These are phyloP conservation scores for Ormosia emarginata DNA, from an alignment of 306 rosid species.

Conservation along the genomic window DNA sequence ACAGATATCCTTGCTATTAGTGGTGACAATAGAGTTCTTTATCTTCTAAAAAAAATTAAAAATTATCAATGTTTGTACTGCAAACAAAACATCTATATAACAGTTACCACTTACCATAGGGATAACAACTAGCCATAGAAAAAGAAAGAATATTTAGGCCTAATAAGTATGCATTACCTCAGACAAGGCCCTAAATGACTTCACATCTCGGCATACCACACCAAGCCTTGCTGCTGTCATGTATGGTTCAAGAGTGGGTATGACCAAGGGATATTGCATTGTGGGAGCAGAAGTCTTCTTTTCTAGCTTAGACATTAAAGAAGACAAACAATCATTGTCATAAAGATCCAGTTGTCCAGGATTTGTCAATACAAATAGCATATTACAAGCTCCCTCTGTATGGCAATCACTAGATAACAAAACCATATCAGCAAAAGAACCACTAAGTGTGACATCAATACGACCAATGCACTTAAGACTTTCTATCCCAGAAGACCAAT, in stretches of 20 bases:
- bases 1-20: conserved; percentile 26
- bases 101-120: neutral
- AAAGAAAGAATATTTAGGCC: conserved; percentile 6
- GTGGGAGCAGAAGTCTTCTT: conserved; percentile 37
- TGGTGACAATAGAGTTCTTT: neutral
- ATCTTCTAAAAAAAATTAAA: neutral
- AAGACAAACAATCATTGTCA: conserved; percentile 47
- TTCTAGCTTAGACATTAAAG: conserved; percentile 48
- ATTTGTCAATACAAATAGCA: conserved; percentile 66
- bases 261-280: conserved; percentile 46
- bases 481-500: conserved; percentile 76
- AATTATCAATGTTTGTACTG: neutral
- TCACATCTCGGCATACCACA: conserved; percentile 42
- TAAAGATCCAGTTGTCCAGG: conserved; percentile 77
- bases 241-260: conserved; percentile 71
- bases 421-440: conserved; percentile 81
- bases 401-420: conserved; percentile 44
- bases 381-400: conserved; percentile 37
- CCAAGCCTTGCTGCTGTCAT: conserved; percentile 63
- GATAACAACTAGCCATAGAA: neutral
- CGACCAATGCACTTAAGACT: conserved; percentile 63
- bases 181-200: conserved; percentile 43
- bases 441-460: conserved; percentile 61
- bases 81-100: neutral
- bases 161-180: conserved; percentile 49